Conservation (phyloP, 2,329 filamentous ascomycete genomes). For the Fusarium sp. region DNA sequence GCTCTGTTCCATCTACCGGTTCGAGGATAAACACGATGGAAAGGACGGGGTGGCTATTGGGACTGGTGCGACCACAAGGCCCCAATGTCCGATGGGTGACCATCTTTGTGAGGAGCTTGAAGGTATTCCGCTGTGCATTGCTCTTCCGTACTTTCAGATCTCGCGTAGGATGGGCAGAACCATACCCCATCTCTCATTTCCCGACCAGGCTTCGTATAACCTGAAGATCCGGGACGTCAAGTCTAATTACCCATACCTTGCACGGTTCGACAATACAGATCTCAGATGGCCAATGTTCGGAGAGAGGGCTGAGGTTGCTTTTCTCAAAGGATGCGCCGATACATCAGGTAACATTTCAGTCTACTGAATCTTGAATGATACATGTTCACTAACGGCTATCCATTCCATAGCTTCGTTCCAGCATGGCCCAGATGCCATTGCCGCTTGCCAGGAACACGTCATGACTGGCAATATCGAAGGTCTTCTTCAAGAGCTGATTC, state of each 20-base stretch:
- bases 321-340: slow-evolving; percentile 62
- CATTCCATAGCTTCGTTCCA: slow-evolving; percentile 55
- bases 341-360: slow-evolving; percentile 46
- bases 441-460: slow-evolving; percentile 64
- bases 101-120: slow-evolving; percentile 61
- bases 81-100: slow-evolving; percentile 59
- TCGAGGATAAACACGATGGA: slow-evolving; percentile 63
- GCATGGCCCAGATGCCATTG: slow-evolving; percentile 62
- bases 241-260: slow-evolving; percentile 62
- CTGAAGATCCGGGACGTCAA: slow-evolving; percentile 61
- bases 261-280: slow-evolving; percentile 64
- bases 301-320: slow-evolving; percentile 62
- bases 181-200: slow-evolving; percentile 63
- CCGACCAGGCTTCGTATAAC: slow-evolving; percentile 65
- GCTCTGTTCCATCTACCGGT: slow-evolving; percentile 64
- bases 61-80: slow-evolving; percentile 47
- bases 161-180: slow-evolving; percentile 63
- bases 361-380: rapidly evolving
- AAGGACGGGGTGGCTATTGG: slow-evolving; percentile 58
- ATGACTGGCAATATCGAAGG: slow-evolving; percentile 64
- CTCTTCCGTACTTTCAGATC: slow-evolving; percentile 61
- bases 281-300: slow-evolving; percentile 66
- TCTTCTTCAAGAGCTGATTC: slow-evolving; percentile 61
- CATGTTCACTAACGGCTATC: neutral
- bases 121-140: slow-evolving; percentile 61